These are phyloP conservation scores for Huntiella bhutanensis DNA, from an alignment of 2,329 filamentous ascomycete species.

Conservation along the genomic window DNA sequence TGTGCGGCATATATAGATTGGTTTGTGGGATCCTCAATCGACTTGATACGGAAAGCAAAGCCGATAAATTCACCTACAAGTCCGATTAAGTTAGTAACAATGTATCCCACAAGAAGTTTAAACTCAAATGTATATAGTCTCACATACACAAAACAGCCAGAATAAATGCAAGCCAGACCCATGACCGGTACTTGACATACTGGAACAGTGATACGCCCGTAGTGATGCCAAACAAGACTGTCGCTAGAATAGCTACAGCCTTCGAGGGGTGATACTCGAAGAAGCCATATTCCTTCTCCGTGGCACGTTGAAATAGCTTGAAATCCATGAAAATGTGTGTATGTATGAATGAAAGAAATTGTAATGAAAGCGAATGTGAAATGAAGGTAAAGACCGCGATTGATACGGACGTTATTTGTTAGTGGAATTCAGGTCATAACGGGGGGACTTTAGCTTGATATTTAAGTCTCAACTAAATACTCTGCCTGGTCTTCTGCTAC, in stretches of 20 bases:
- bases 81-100: not conserved
- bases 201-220: constrained; percentile 1
- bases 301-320: no score
- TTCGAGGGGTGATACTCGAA: constrained; percentile 2
- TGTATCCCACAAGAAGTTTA: not conserved
- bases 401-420: no score
- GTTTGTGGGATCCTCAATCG: constrained; percentile 2
- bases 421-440: no score
- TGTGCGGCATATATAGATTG: constrained; percentile 12
- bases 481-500: no score
- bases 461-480: no score
- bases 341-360: no score
- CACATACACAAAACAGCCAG: not conserved
- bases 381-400: no score
- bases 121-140: not conserved
- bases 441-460: no score
- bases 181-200: constrained; percentile 4
- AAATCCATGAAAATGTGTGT: no score
- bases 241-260: constrained; percentile 6
- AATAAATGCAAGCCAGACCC: constrained; percentile 4
- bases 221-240: not conserved
- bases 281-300: not conserved
- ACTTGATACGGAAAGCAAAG: not conserved
- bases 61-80: constrained; percentile 2
- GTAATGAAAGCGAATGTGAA: no score